Evolutionary conservation across 2,329 filamentous ascomycete genomes (phyloP).

Genomic region (Geosmithia flava): DNA sequence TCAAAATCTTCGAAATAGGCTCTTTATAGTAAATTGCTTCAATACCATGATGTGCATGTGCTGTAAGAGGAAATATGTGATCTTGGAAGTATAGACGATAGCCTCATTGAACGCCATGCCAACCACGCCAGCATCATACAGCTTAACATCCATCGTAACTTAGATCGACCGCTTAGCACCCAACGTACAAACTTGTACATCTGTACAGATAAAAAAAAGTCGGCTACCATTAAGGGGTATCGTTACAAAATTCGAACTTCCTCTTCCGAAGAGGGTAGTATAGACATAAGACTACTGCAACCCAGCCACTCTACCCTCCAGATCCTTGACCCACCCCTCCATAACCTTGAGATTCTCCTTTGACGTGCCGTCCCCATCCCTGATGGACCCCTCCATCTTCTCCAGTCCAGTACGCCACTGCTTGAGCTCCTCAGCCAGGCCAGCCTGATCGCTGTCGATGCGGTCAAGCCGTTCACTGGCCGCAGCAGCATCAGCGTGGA

Average conservation of each 20-base stretch:
- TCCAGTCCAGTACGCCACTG: constrained; percentile 75
- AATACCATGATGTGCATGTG: too few relatives aligned
- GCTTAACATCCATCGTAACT: too few relatives aligned
- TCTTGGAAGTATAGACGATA: too few relatives aligned
- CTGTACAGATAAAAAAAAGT: too few relatives aligned
- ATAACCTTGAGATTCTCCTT: constrained; percentile 74
- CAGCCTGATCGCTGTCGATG: constrained; percentile 67
- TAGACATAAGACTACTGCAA: constrained; percentile 31
- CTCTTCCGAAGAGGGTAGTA: too few relatives aligned
- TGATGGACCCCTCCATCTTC: constrained; percentile 65
- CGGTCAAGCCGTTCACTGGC: constrained; percentile 67
- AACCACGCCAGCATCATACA: too few relatives aligned
- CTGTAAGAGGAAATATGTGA: too few relatives aligned
- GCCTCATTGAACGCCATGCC: too few relatives aligned
- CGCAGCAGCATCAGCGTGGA: constrained; percentile 77
- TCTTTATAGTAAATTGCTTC: too few relatives aligned
- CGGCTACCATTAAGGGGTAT: constrained; percentile 13
- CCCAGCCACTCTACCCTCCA: constrained; percentile 65
- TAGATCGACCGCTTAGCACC: too few relatives aligned
- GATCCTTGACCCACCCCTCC: constrained; percentile 75
- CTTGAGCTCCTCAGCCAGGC: constrained; percentile 73
- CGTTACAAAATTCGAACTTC: constrained; percentile 7
- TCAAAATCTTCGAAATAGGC: too few relatives aligned
- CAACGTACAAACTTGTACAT: too few relatives aligned
- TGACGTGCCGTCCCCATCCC: constrained; percentile 56